Conservation (phyloP, 345 rosid genomes). For the Gossypium turneri region DNA sequence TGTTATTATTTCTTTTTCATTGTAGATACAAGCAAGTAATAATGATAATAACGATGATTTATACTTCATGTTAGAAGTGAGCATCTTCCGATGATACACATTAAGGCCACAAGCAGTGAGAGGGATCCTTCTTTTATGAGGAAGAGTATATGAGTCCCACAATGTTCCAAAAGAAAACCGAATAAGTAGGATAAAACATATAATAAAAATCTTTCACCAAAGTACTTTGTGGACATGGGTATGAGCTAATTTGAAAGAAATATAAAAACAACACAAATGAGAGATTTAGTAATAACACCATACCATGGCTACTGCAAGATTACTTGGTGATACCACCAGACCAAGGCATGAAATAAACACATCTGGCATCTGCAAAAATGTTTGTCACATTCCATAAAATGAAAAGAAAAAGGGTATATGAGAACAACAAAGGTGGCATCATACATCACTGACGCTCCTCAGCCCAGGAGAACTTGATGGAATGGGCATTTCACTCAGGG, state of each 20-base stretch:
- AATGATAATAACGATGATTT: background rate
- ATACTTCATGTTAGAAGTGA: background rate
- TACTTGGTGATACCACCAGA: conserved; percentile 76
- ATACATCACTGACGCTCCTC: conserved; percentile 65
- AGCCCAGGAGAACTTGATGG: conserved; percentile 57
- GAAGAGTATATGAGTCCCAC: background rate
- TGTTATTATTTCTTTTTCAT: background rate
- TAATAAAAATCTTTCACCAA: background rate
- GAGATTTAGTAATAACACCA: conserved; percentile 9
- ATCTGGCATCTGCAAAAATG: conserved; percentile 71
- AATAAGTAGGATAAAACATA: background rate
- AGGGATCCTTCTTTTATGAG: background rate
- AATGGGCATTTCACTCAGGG: conserved; percentile 62
- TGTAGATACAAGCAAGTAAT: background rate
- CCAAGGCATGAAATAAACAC: conserved; percentile 74
- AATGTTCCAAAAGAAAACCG: background rate
- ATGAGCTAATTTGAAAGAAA: conserved; percentile 6
- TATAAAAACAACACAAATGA: conserved; percentile 14
- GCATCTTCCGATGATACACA: background rate
- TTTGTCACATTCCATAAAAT: conserved; percentile 18
- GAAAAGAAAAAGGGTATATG: conserved; percentile 8
- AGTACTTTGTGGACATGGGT: background rate
- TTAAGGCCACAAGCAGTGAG: background rate
- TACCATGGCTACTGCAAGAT: conserved; percentile 80
- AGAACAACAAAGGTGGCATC: conserved; percentile 18